phyloP scores from a whole-genome alignment of 176 grass and related monocot genomes.

The Musa acuminata region DNA sequence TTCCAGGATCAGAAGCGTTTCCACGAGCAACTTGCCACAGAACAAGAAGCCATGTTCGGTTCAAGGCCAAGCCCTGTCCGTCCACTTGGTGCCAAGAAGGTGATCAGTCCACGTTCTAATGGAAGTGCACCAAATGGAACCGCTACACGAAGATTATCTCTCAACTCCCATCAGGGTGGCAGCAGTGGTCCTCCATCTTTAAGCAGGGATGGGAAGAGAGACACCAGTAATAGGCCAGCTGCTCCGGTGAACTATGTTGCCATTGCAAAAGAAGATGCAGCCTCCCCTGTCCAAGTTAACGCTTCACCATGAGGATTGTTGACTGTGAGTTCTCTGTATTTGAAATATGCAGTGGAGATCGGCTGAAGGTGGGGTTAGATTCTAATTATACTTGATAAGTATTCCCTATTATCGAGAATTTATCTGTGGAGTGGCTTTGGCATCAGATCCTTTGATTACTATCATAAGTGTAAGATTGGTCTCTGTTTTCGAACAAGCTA shows the following conservation, averaged over 20 bases:
- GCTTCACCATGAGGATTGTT: slow-evolving; percentile 47
- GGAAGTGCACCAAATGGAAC: slow-evolving; percentile 49
- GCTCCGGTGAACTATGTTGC: slow-evolving; percentile 32
- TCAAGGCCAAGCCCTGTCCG: slow-evolving; percentile 62
- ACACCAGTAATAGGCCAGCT: slow-evolving; percentile 8
- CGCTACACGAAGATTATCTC: slow-evolving; percentile 59
- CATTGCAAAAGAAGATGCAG: slow-evolving; percentile 36
- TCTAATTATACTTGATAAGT: background rate
- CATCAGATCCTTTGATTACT: background rate
- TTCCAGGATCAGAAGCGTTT: slow-evolving; percentile 81
- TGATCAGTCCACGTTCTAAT: slow-evolving; percentile 46
- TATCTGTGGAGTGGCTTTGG: background rate
- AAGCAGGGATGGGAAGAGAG: slow-evolving; percentile 66
- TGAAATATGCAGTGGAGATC: background rate
- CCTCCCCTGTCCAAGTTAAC: slow-evolving; percentile 30
- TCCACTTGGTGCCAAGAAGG: slow-evolving; percentile 54
- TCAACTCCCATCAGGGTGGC: slow-evolving; percentile 45
- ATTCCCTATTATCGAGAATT: background rate
- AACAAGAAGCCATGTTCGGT: slow-evolving; percentile 51
- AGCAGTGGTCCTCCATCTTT: slow-evolving; percentile 40
- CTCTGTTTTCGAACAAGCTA: background rate
- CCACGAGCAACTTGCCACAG: slow-evolving; percentile 39
- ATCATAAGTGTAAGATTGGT: background rate
- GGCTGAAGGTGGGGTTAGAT: background rate
- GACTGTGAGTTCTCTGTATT: background rate